A percentile compares a stretch with the other conserved stretches of the same genome.
Conservation (phyloP, 768 basidiomycete genomes). For the Butyriboletus loyo region DNA sequence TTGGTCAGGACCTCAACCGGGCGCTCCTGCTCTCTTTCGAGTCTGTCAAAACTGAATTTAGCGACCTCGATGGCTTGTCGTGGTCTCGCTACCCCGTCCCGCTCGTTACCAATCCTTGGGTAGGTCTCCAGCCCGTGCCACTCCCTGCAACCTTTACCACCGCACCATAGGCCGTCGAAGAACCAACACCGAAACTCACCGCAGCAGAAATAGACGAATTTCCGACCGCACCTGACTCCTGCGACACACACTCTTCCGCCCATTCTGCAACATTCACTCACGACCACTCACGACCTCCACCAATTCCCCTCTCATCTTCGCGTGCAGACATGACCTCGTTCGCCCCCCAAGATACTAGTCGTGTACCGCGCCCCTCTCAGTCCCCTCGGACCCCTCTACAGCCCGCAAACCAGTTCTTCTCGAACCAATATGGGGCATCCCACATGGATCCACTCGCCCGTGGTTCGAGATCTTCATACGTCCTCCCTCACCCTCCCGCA, state of each 20-base stretch:
- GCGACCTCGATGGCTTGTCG: slow-evolving; percentile 56
- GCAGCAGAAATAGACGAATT: slow-evolving; percentile 20
- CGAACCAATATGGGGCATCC: slow-evolving; percentile 1
- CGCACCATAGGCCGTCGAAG: slow-evolving; percentile 19
- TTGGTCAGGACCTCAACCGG: slow-evolving; percentile 29
- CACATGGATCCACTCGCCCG: slow-evolving; percentile 10
- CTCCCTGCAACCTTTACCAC: background rate
- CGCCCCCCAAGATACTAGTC: slow-evolving; percentile 39
- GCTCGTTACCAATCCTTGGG: slow-evolving; percentile 25
- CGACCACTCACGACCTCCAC: background rate
- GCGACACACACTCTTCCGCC: slow-evolving; percentile 2
- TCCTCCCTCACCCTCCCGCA: slow-evolving; percentile 3
- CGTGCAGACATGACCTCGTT: slow-evolving; percentile 36
- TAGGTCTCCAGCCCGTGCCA: slow-evolving; percentile 8
- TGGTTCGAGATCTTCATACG: slow-evolving; percentile 6
- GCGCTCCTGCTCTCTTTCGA: slow-evolving; percentile 41
- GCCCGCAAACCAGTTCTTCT: slow-evolving; percentile 26
- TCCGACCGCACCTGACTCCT: slow-evolving; percentile 5
- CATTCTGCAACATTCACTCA: slow-evolving; percentile 7
- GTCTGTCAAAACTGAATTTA: slow-evolving; percentile 58
- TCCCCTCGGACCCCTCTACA: slow-evolving; percentile 23
- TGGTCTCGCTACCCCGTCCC: slow-evolving; percentile 43
- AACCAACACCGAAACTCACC: slow-evolving; percentile 29
- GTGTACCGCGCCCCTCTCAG: slow-evolving; percentile 28
- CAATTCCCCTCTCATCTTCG: slow-evolving; percentile 30